phyloP scores from a whole-genome alignment of 345 rosid species.

The Aethionema arabicum region DNA sequence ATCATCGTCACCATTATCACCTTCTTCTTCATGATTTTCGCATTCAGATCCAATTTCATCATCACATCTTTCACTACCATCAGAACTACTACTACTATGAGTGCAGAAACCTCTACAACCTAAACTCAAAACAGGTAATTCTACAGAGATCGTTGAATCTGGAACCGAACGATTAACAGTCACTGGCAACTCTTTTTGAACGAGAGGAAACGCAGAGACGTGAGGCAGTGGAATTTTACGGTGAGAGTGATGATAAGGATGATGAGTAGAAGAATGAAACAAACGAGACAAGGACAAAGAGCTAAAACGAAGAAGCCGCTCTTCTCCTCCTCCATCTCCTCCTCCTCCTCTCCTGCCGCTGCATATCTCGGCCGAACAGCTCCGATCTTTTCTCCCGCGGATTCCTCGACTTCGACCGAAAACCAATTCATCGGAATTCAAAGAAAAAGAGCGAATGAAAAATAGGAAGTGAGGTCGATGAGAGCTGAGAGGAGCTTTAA shows the following conservation, averaged over 20 bases:
- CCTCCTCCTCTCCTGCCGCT: slow-evolving; percentile 26
- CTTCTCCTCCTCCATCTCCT: slow-evolving; percentile 45
- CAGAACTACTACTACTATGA: neutral
- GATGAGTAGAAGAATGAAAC: slow-evolving; percentile 52
- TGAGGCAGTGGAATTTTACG: slow-evolving; percentile 68
- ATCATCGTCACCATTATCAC: slow-evolving; percentile 1
- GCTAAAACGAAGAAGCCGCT: slow-evolving; percentile 42
- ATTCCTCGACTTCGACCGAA: slow-evolving; percentile 36
- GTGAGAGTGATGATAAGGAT: slow-evolving; percentile 48
- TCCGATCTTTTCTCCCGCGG: slow-evolving; percentile 3
- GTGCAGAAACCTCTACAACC: neutral
- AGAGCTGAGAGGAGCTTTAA: slow-evolving; percentile 10
- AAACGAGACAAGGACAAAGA: slow-evolving; percentile 57
- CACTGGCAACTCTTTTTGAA: slow-evolving; percentile 55
- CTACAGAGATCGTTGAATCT: neutral
- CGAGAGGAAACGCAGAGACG: slow-evolving; percentile 56
- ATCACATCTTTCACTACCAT: slow-evolving; percentile 29
- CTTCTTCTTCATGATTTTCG: slow-evolving; percentile 27
- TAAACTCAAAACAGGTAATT: neutral
- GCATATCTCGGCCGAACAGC: slow-evolving; percentile 10
- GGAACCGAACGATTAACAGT: neutral
- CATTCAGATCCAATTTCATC: slow-evolving; percentile 34
- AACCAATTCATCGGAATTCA: slow-evolving; percentile 41
- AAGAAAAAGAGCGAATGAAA: slow-evolving; percentile 15
- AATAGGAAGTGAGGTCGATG: slow-evolving; percentile 3